These are phyloP conservation scores for Stemphylium beticola DNA, from an alignment of 2,329 filamentous ascomycete species.

Conservation along the genomic window DNA sequence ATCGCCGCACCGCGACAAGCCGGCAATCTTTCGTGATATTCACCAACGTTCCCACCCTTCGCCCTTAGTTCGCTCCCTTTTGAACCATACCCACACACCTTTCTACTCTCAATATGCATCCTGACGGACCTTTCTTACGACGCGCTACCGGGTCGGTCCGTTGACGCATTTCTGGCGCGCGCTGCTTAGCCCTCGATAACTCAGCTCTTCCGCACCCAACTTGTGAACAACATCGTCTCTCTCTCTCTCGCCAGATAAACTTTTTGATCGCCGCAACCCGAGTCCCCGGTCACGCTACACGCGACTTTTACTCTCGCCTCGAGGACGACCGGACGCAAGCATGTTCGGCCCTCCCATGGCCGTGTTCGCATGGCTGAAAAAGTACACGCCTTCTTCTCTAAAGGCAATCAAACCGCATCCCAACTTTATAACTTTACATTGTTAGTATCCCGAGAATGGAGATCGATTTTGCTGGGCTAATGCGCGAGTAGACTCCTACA, in stretches of 20 bases:
- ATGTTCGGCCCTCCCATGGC: slow-evolving; percentile 45
- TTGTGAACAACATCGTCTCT: neutral
- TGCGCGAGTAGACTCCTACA: slow-evolving; percentile 70
- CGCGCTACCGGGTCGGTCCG: slow-evolving; percentile 32
- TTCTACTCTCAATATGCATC: slow-evolving; percentile 14
- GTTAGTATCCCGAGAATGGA: slow-evolving; percentile 50
- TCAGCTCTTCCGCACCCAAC: slow-evolving; percentile 10
- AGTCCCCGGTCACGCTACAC: neutral
- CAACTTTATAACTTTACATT: slow-evolving; percentile 83
- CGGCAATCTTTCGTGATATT: slow-evolving; percentile 7
- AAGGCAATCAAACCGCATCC: slow-evolving; percentile 63
- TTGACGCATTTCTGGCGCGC: slow-evolving; percentile 17
- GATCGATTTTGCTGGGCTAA: slow-evolving; percentile 13
- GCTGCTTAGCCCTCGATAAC: slow-evolving; percentile 7
- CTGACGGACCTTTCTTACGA: slow-evolving; percentile 13
- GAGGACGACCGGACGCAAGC: slow-evolving; percentile 9
- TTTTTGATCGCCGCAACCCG: neutral
- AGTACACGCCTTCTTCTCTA: slow-evolving; percentile 30
- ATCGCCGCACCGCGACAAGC: slow-evolving; percentile 12
- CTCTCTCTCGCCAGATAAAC: neutral
- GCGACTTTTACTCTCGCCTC: neutral
- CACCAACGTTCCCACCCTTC: neutral
- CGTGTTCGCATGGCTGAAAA: slow-evolving; percentile 36
- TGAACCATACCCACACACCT: neutral
- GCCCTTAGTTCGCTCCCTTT: neutral